Conservation (phyloP, 129 eudicot species). For the Smallanthus sonchifolius region DNA sequence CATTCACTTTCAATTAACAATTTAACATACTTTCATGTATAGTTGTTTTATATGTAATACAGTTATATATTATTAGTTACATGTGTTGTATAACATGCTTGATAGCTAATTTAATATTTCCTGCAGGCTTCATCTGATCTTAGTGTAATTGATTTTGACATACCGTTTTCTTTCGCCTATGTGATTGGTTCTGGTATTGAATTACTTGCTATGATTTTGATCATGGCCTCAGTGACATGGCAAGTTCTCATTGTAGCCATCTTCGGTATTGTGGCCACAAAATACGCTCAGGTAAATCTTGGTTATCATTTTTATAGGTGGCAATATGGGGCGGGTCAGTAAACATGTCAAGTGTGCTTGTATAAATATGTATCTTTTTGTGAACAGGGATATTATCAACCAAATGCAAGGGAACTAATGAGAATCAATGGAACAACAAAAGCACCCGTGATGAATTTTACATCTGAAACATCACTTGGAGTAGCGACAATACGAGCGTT, state of each 20-base stretch:
- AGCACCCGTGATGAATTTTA: conserved; percentile 80
- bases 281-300: conserved; percentile 48
- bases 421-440: conserved; percentile 84
- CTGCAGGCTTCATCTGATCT: conserved; percentile 68
- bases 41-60: no score
- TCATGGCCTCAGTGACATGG: conserved; percentile 89
- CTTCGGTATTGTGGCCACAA: conserved; percentile 43
- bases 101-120: neutral
- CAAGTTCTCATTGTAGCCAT: conserved; percentile 70
- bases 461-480: conserved; percentile 78
- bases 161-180: conserved; percentile 36
- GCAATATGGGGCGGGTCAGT: neutral
- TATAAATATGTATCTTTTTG: neutral
- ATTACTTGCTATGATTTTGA: conserved; percentile 33
- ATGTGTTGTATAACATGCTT: neutral
- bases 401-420: conserved; percentile 73
- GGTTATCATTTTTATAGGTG: neutral
- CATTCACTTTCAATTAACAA: no score
- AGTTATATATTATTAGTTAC: no score
- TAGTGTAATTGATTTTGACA: conserved; percentile 56
- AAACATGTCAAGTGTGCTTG: neutral
- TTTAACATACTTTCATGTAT: no score
- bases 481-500: conserved; percentile 81
- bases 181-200: conserved; percentile 40
- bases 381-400: conserved; percentile 58